Base-by-base conservation (phyloP, 2,329 filamentous ascomycete genomes). In the Pseudocercospora vitis region DNA sequence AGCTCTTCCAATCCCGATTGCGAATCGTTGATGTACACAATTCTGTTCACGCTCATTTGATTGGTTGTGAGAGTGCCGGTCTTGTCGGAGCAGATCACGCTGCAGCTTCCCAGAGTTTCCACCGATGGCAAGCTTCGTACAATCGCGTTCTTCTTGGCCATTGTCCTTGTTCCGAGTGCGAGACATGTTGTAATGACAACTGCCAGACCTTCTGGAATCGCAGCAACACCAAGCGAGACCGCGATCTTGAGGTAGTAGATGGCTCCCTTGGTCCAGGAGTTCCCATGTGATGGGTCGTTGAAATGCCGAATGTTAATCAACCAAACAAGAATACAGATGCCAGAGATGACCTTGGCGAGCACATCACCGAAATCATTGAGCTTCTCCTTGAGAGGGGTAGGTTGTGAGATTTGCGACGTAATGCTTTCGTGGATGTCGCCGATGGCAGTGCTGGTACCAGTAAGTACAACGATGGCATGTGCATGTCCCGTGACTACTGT, bases 241-340 rank as follows among this genome's bases (percentile, higher is more conserved):
- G 94, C 94, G 70, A 99, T 99, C 81, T 99, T 99, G 66, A 99
- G 84, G 74, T 99, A 99, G 81, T 99, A 99, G 68, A 99, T 97
- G 55, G 94, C 94, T 56, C 94, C 94, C 78, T 97, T 99, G 60
- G 89, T 83, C 86, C 91, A 96, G 28, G 65, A 69, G 73, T 84
- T 88, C 65, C 94, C 94, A 65, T 96, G 92, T 61, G 88, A 87
- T 23, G 91, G 90, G 68, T 99, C 94, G 68, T 84, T 94, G 80
- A 99, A 99, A 77, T 99, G 90, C 67, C 89, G 87, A 63, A 97
- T 89, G 76, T 99, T 99, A 80, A 99, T 99, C 56, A 97, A 79
- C 94, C 94, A 99, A 65, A 99, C 94, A 53, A 96, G 78, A 61
- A 97, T 79, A 73, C 95, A 99, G 68, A 99, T 99, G 57, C 91